Conservation (phyloP, 179 eudicot species). For the Dionaea muscipula region DNA sequence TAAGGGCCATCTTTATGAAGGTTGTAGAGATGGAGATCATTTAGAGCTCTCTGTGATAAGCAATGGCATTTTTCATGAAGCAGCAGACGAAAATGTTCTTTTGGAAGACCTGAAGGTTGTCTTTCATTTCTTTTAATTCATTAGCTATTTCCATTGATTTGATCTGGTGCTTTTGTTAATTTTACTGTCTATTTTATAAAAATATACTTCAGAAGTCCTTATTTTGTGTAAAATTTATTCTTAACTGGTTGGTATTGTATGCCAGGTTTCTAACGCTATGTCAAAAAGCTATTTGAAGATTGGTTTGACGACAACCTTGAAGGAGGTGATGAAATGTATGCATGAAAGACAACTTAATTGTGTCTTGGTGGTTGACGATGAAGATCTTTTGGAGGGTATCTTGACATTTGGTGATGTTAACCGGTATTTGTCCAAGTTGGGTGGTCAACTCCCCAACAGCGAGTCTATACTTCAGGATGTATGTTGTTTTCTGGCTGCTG, state of each 20-base stretch:
- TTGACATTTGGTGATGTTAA: constrained; percentile 73
- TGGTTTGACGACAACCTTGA: constrained; percentile 34
- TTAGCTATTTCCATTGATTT: background rate
- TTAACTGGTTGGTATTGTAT: constrained; percentile 3
- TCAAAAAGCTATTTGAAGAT: constrained; percentile 51
- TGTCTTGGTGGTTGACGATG: constrained; percentile 64
- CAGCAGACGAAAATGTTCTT: constrained; percentile 38
- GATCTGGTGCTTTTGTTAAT: no score
- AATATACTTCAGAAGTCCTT: background rate
- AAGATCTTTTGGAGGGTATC: constrained; percentile 78
- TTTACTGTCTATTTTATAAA: no score
- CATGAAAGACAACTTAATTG: constrained; percentile 55
- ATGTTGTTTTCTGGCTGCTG: constrained; percentile 22
- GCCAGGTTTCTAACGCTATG: constrained; percentile 80
- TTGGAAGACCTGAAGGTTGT: constrained; percentile 71
- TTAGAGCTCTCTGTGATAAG: constrained; percentile 62
- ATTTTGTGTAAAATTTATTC: background rate
- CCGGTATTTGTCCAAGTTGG: constrained; percentile 37
- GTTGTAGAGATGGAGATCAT: constrained; percentile 28
- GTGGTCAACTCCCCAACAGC: constrained; percentile 26
- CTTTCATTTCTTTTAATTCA: background rate
- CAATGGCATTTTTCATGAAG: constrained; percentile 28
- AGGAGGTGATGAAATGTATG: constrained; percentile 55
- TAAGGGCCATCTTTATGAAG: constrained; percentile 26
- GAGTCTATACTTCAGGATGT: constrained; percentile 46